Evolutionary conservation across 495 filamentous ascomycete species (phyloP), one percentile per base, ranked within the genome.

Genomic region (Amorphotheca resinae): DNA sequence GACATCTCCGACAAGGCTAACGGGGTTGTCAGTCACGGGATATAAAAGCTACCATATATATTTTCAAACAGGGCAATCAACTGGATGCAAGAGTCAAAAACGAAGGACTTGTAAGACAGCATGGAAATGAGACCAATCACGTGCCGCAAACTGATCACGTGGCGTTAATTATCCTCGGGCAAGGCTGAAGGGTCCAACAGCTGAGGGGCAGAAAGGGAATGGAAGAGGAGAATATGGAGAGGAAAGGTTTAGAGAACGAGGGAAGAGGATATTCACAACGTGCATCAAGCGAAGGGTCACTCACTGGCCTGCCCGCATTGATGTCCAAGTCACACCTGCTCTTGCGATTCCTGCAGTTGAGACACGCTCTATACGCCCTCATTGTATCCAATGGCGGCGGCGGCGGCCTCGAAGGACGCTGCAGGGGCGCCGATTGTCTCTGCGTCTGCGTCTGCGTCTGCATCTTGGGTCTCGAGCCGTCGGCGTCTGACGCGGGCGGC

Each of bases 291-390:
- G 8, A 12, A n/a, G 32, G 18, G 15, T 9, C 4, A 7, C 40
- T 41, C 42, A 59, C 50, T 26, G 58, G 58, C 46, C 46, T 38
- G 4, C 48, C 45, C 9, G 28, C 21, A 16, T 46, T 46, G 22
- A 65, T 66, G 54, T 71, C 78, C 70, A 80, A 60, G 56, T 78
- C 73, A 61, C 76, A 80, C 48, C 71, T 71, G 6, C 69, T 74
- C 55, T 80, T 80, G 47, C 76, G 61, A 59, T 73, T 74, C 36
- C 76, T 53, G 54, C 76, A 80, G 46, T 74, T 68, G 45, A 79
- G 54, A 59, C 76, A 80, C 9, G 76, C 76, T 37, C 73, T 63
- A 22, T 76, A 76, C 1, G 75, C 74, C 39, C 76, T 65, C 62
- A 76, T 78, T 48, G 38, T 39, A 47, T 55, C 52, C 11, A 52